Base-by-base conservation (phyloP, 2,329 filamentous ascomycete genomes). In the Ophiostoma triangulosporum region DNA sequence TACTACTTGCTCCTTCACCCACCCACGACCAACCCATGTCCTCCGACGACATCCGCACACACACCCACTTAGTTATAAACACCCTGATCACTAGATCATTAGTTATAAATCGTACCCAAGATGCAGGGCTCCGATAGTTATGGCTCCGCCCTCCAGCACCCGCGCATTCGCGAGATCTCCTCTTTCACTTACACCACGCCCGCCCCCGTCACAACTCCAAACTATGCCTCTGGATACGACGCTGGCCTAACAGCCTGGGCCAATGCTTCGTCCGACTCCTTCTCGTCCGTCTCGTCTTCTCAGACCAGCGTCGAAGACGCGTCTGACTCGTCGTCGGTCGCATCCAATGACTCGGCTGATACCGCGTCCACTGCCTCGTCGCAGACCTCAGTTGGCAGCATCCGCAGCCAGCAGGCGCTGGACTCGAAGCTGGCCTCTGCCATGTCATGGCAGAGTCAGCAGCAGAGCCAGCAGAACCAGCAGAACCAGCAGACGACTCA, bases 241-340 rank as follows among this genome's bases (percentile, higher is more conserved):
- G 26, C 43, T 48, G 46, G 46, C 32, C 78, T 83, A 55, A 79
- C 81, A 54, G 75, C 88, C 62, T 93, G 88, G 75, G 93, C 88
- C 60, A 75, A 84, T 63, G 77, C 74, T 50, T 64, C 77, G 4
- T 57, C 54, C 29, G 54, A 49, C 15, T 51, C 46, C 6, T 9
- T 48, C 50, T 63, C 77, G 3, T 57, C 54, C 11, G 52, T 40
- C 15, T 45, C 55, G 6, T 52, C 54, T 17, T 56, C 54, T 2
- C 54, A 56, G 50, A 53, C 48, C 51, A 51, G 45, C 15, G 31
- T 29, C 31, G 50, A 57, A 38, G 45, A 48, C 7, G 45, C 49
- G 7, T 57, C 53, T 63, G 67, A 65, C 54, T 38, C 26, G 6
- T 38, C 48, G 12, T 56, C 55, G 48, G 35, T 50, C 7, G 12